Percentiles rank a stretch among this genome's conserved stretches.
phyloP scores from a whole-genome alignment of 106 monocot genomes.

The Posidonia australis region DNA sequence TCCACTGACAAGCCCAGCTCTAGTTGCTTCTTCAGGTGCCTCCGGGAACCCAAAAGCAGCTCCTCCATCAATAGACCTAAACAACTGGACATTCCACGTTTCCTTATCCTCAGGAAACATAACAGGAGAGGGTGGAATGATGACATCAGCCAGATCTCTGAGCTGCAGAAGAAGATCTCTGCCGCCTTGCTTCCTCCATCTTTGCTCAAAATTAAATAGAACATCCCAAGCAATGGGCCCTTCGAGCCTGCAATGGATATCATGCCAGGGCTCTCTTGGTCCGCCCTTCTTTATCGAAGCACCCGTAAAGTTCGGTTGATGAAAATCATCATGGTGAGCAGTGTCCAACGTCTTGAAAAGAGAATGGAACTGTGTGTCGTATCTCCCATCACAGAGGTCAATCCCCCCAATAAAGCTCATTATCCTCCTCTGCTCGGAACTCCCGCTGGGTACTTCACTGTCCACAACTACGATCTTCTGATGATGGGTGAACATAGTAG shows the following conservation, averaged over 20 bases:
- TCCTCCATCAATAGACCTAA: constrained; percentile 31
- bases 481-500: constrained; percentile 69
- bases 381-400: constrained; percentile 70
- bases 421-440: constrained; percentile 33
- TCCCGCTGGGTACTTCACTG: constrained; percentile 31
- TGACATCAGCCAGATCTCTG: no score
- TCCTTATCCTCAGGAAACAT: no score
- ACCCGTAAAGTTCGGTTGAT: no score
- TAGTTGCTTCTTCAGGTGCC: no score
- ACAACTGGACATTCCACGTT: constrained; percentile 32
- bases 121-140: no score
- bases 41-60: no score
- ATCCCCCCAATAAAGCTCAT: constrained; percentile 66
- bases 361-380: constrained; percentile 33
- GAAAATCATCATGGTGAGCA: no score
- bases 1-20: no score
- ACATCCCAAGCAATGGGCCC: constrained; percentile 32
- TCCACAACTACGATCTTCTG: constrained; percentile 66
- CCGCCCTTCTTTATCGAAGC: constrained; percentile 28
- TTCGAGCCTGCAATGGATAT: no score
- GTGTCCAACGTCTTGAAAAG: no score
- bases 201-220: constrained; percentile 49
- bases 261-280: constrained; percentile 9
- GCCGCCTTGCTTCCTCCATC: constrained; percentile 55
- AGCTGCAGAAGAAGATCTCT: no score